Evolutionary conservation across 768 basidiomycete genomes (phyloP).

Genomic region (Arthromyces matolae): DNA sequence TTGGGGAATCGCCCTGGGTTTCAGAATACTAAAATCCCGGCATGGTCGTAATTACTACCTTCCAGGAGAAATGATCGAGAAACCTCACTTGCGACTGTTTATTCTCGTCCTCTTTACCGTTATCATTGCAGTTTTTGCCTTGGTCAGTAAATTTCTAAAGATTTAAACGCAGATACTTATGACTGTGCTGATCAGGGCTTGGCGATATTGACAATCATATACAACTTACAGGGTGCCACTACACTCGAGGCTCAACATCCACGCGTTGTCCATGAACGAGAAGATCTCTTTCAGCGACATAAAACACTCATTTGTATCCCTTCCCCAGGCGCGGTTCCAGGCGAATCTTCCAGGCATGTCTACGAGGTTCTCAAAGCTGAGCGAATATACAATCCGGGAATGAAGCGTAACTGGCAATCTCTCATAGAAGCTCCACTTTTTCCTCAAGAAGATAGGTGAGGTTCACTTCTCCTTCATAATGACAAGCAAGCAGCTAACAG

Average conservation of each 20-base stretch:
- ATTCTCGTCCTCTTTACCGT: slow-evolving; percentile 21
- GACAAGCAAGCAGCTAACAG: slow-evolving; percentile 3
- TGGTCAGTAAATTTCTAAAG: slow-evolving; percentile 23
- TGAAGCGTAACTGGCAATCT: slow-evolving; percentile 24
- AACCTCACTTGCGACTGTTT: slow-evolving; percentile 34
- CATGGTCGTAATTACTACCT: slow-evolving; percentile 7
- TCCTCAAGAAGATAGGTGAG: neutral
- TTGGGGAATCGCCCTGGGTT: slow-evolving; percentile 35
- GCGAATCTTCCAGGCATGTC: slow-evolving; percentile 7
- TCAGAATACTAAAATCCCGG: slow-evolving; percentile 23
- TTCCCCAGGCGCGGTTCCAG: neutral
- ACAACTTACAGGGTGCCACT: slow-evolving; percentile 31
- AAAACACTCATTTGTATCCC: slow-evolving; percentile 26
- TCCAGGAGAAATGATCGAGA: slow-evolving; percentile 30
- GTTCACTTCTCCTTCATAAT: neutral
- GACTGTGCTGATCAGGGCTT: slow-evolving; percentile 22
- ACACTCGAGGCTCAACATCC: slow-evolving; percentile 25
- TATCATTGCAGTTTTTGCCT: slow-evolving; percentile 32
- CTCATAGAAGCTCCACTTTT: slow-evolving; percentile 10
- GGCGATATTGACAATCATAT: slow-evolving; percentile 22
- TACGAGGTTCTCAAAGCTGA: slow-evolving; percentile 23
- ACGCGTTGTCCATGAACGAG: slow-evolving; percentile 9
- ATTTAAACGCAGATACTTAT: neutral
- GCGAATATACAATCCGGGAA: slow-evolving; percentile 37
- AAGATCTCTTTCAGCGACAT: neutral